Percentiles rank a stretch among this genome's conserved stretches.
These are phyloP conservation scores for Chiua virens DNA, from an alignment of 768 basidiomycete species.

Conservation along the genomic window DNA sequence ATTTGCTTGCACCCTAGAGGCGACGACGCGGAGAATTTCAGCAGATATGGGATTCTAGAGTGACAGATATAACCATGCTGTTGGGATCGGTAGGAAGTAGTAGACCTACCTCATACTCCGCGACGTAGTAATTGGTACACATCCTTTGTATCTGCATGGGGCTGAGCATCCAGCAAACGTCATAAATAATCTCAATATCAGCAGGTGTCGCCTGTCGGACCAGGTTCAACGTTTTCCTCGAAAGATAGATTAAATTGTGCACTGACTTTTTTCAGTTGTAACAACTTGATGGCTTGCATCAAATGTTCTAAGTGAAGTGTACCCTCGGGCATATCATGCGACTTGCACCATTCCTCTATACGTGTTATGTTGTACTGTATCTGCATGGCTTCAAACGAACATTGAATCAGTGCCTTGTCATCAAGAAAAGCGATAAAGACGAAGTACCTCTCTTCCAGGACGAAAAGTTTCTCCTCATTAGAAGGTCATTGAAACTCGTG, in stretches of 20 bases:
- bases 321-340: constrained; percentile 99
- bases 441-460: constrained; percentile 96
- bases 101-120: constrained; percentile 88
- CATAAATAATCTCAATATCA: constrained; percentile 98
- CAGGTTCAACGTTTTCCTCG: constrained; percentile 7
- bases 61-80: background rate
- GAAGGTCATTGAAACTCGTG: constrained; percentile 94
- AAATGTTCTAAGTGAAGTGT: constrained; percentile 96
- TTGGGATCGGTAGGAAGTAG: background rate
- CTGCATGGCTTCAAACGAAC: constrained; percentile 81
- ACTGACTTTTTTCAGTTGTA: constrained; percentile 93
- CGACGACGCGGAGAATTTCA: constrained; percentile 95
- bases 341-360: constrained; percentile 99
- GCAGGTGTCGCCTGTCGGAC: constrained; percentile 74
- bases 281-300: constrained; percentile 98
- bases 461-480: constrained; percentile 98
- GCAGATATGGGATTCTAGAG: constrained; percentile 91
- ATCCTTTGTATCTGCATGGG: constrained; percentile 99
- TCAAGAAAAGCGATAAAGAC: background rate
- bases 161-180: constrained; percentile 99
- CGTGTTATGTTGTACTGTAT: constrained; percentile 99
- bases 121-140: constrained; percentile 98
- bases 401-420: background rate
- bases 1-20: constrained; percentile 91
- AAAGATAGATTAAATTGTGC: background rate